phyloP scores from a whole-genome alignment of 2,329 filamentous ascomycete genomes.

The Zymoseptoria ardabiliae region DNA sequence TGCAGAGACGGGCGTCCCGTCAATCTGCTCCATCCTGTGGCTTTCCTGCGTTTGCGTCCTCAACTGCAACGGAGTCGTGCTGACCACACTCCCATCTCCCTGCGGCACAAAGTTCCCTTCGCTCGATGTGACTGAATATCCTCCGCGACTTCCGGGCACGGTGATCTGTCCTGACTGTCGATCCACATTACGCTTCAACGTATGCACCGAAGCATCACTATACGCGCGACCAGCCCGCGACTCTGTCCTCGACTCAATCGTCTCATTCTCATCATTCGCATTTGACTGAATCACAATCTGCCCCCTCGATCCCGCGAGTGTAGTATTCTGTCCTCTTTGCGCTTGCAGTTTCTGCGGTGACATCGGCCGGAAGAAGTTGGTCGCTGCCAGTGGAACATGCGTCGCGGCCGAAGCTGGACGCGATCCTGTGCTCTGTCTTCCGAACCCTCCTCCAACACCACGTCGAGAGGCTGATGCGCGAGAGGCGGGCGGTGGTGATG shows the following conservation, averaged over 20 bases:
- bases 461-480: background rate
- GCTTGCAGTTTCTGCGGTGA: conserved; percentile 91
- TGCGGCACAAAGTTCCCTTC: conserved; percentile 1
- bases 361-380: conserved; percentile 94
- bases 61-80: conserved; percentile 36
- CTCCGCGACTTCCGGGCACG: conserved; percentile 70
- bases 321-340: conserved; percentile 58
- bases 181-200: conserved; percentile 9
- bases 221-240: conserved; percentile 45
- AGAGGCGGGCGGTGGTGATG: background rate
- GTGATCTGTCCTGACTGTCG: conserved; percentile 12
- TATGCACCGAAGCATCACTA: conserved; percentile 52
- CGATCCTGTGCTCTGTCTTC: conserved; percentile 11
- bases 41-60: background rate
- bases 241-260: conserved; percentile 8
- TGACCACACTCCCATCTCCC: conserved; percentile 47
- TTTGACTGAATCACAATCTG: conserved; percentile 9
- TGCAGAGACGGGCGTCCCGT: background rate
- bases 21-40: background rate
- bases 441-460: background rate
- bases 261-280: conserved; percentile 17
- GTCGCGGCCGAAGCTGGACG: conserved; percentile 58
- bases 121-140: conserved; percentile 56
- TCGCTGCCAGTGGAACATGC: conserved; percentile 82
- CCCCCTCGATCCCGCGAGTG: conserved; percentile 15